Base-by-base conservation (phyloP, 2,329 filamentous ascomycete species). In the Alternaria sp. region DNA sequence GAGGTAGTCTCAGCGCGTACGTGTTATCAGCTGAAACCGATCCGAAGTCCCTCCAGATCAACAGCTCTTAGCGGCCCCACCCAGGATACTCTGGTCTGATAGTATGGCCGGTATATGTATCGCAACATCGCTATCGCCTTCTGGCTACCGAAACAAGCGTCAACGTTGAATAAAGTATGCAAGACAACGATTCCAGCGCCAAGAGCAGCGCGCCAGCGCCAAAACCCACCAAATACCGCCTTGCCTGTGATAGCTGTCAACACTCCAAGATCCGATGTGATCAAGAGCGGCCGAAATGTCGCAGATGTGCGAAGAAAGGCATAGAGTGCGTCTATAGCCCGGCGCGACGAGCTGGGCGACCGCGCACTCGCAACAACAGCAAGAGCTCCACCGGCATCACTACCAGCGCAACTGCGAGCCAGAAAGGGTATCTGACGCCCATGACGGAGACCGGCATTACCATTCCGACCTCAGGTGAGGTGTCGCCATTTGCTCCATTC, bases 231-330 rank as follows among this genome's bases (percentile, higher is more conserved):
- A 61, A 61, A 19, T 61, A 61, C 52, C 58, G 58, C 15, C 58
- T 61, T 40, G 58, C 58, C 43, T 61, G 58, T 49, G 58, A 61
- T 52, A 61, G 58, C 44, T 61, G 58, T 30, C 58, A 61, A 23
- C 58, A 61, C 30, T 61, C 58, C 44, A 61, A 61, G 44, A 61
- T 61, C 13, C 58, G 58, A 57, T 61, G 58, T 43, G 30, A 61
- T 25, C 58, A 61, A 32, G 52, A 61, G 30, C 51, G 51, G 6
- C 58, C 58, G 10, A 61, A 61, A 61, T 61, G 51, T 50, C 58
- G 58, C 58, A 61, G 58, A 57, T 61, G 58, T 30, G 58, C 58
- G n/a, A 61, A 61, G 52, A 61, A 61, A 23, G 58, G 58, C 17
- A 61, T 50, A 23, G 51, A 61, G 8, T 61, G 58, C 40, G 58